Conservation (phyloP, 352 stramenopile species). For the Pythium brassicae region DNA sequence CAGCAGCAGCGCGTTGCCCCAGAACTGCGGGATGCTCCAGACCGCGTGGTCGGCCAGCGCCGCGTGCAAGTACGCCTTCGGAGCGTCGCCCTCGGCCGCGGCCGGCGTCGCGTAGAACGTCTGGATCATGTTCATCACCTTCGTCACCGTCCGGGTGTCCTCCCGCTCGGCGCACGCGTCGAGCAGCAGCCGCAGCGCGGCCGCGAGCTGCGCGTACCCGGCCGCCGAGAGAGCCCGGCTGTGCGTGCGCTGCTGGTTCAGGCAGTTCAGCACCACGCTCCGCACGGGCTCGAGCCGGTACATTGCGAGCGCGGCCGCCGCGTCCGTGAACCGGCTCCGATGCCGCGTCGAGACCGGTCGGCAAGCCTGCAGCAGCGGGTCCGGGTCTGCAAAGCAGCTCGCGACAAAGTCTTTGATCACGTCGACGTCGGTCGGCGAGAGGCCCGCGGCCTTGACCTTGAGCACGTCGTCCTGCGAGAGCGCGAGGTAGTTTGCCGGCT, state of each 20-base stretch:
- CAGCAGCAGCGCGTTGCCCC: conserved; percentile 68
- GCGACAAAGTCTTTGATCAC: conserved; percentile 86
- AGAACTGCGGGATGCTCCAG: conserved; percentile 67
- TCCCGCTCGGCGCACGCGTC: conserved; percentile 57
- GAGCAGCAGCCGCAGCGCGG: conserved; percentile 53
- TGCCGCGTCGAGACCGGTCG: conserved; percentile 39
- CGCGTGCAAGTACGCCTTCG: conserved; percentile 60
- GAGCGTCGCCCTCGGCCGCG: not conserved
- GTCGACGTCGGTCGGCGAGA: conserved; percentile 69
- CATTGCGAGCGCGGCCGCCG: conserved; percentile 40
- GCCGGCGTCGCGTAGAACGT: conserved; percentile 52
- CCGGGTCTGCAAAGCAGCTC: conserved; percentile 71
- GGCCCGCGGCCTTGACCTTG: conserved; percentile 51
- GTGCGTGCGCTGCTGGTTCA: conserved; percentile 67
- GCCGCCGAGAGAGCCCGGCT: conserved; percentile 45
- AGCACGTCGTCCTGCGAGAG: conserved; percentile 38
- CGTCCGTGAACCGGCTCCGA: conserved; percentile 61
- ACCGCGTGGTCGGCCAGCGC: conserved; percentile 47
- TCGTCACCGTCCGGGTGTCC: conserved; percentile 62
- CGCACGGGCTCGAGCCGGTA: conserved; percentile 71
- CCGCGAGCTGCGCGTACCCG: conserved; percentile 50
- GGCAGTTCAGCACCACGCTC: conserved; percentile 52
- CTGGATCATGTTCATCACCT: conserved; percentile 84
- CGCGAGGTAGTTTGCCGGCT: conserved; percentile 47
- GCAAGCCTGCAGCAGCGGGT: conserved; percentile 28